Evolutionary conservation across 495 filamentous ascomycete species (phyloP).

Genomic region (Trichoderma reesei): DNA sequence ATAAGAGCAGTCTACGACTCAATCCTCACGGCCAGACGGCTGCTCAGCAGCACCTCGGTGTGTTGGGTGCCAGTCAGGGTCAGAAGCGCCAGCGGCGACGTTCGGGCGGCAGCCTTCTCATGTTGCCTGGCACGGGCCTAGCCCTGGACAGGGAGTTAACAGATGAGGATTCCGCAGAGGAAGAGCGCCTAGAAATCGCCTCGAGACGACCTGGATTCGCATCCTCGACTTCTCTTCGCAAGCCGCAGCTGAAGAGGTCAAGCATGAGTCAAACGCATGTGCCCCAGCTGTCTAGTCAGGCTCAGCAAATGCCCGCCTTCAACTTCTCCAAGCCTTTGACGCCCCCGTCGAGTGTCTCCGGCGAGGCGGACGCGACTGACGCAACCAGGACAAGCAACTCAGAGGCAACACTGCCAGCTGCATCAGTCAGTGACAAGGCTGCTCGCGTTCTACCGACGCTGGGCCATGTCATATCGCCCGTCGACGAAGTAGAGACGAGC

Average conservation of each 20-base stretch:
- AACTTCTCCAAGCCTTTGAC: constrained; percentile 28
- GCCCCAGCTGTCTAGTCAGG: constrained; percentile 14
- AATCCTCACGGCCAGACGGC: neutral
- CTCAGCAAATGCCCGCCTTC: constrained; percentile 14
- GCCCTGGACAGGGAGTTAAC: constrained; percentile 18
- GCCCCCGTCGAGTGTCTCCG: constrained; percentile 9
- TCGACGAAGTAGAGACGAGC: neutral
- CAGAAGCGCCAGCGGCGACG: neutral
- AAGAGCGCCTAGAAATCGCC: constrained; percentile 32
- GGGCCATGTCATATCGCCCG: neutral
- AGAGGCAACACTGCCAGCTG: neutral
- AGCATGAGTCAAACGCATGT: constrained; percentile 19
- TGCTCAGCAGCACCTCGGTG: neutral
- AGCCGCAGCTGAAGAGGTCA: constrained; percentile 23
- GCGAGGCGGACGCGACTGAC: neutral
- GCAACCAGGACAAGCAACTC: neutral
- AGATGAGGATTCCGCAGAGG: constrained; percentile 32
- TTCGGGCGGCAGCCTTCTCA: neutral
- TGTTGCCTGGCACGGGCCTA: neutral
- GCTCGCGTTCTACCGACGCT: neutral
- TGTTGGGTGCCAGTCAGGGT: neutral
- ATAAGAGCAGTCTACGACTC: neutral
- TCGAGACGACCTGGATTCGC: neutral
- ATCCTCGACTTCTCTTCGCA: constrained; percentile 9
- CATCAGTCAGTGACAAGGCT: neutral